Percentiles rank a stretch among this genome's conserved stretches.
Conservation (phyloP, 2,329 filamentous ascomycete genomes). For the Colletotrichum melonis region DNA sequence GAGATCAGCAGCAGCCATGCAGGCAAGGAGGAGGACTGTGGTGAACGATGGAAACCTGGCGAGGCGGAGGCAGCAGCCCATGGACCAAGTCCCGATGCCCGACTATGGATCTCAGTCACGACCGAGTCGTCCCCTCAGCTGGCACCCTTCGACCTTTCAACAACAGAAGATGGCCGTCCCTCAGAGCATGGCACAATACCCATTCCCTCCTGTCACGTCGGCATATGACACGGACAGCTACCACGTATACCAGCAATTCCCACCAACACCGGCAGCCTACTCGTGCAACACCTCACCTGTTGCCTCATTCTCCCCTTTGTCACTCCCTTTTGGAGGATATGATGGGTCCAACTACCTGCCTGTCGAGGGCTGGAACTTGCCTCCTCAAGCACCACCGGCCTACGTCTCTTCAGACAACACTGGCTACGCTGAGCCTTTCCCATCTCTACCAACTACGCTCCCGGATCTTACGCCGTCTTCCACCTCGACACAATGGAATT, state of each 20-base stretch:
- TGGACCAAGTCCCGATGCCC: conserved; percentile 56
- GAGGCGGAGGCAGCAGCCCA: conserved; percentile 58
- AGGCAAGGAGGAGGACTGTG: conserved; percentile 66
- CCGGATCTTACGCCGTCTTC: conserved; percentile 39
- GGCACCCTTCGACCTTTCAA: conserved; percentile 73
- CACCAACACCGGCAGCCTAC: conserved; percentile 65
- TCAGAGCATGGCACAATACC: conserved; percentile 51
- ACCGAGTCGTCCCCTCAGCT: conserved; percentile 74
- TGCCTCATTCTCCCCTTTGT: conserved; percentile 65
- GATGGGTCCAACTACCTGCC: conserved; percentile 53
- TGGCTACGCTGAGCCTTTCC: conserved; percentile 46
- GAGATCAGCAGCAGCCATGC: conserved; percentile 59
- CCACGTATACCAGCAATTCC: conserved; percentile 54
- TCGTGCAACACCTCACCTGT: conserved; percentile 69
- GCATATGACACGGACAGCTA: conserved; percentile 56
- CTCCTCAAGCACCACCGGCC: conserved; percentile 44
- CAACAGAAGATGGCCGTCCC: conserved; percentile 45
- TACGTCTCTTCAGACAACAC: conserved; percentile 42
- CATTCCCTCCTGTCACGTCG: conserved; percentile 49
- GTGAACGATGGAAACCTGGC: conserved; percentile 61
- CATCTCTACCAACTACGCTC: conserved; percentile 37
- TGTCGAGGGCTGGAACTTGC: conserved; percentile 50
- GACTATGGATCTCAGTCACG: conserved; percentile 47
- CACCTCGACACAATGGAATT: conserved; percentile 52
- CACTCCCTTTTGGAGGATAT: conserved; percentile 56